These are phyloP conservation scores for Salix purpurea DNA, from an alignment of 345 rosid genomes.

Conservation along the genomic window DNA sequence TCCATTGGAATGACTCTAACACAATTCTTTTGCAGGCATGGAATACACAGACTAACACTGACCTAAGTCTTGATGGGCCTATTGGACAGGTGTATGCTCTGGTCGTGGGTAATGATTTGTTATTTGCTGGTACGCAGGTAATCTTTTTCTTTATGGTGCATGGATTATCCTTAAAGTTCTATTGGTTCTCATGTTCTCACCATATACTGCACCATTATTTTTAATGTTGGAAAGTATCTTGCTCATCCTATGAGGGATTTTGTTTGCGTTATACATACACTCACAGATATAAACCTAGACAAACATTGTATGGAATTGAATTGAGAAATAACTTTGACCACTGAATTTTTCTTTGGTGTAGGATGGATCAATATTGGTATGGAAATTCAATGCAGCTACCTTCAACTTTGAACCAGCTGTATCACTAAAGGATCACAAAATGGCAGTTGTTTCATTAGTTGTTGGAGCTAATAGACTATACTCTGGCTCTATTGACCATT, in stretches of 20 bases:
- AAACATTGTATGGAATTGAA: background rate
- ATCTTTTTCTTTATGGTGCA: background rate
- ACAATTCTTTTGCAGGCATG: conserved; percentile 57
- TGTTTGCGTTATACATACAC: background rate
- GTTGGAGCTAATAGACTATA: conserved; percentile 89
- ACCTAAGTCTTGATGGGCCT: conserved; percentile 81
- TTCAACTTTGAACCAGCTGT: conserved; percentile 81
- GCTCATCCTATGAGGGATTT: background rate
- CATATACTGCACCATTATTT: background rate
- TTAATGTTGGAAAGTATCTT: background rate
- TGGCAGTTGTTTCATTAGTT: conserved; percentile 76
- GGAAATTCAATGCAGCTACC: conserved; percentile 72
- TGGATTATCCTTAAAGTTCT: background rate
- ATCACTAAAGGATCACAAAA: conserved; percentile 59
- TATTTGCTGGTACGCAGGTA: conserved; percentile 92
- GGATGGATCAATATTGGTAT: conserved; percentile 84
- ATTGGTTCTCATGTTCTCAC: background rate
- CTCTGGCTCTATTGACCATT: conserved; percentile 93
- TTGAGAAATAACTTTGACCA: background rate
- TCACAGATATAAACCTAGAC: background rate
- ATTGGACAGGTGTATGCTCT: conserved; percentile 87
- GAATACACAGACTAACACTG: conserved; percentile 72
- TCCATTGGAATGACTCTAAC: background rate
- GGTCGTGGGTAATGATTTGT: conserved; percentile 78
- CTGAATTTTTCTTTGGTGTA: conserved; percentile 27